Evolutionary conservation across 495 filamentous ascomycete genomes (phyloP).

Genomic region (Hypoxylon perforatum): DNA sequence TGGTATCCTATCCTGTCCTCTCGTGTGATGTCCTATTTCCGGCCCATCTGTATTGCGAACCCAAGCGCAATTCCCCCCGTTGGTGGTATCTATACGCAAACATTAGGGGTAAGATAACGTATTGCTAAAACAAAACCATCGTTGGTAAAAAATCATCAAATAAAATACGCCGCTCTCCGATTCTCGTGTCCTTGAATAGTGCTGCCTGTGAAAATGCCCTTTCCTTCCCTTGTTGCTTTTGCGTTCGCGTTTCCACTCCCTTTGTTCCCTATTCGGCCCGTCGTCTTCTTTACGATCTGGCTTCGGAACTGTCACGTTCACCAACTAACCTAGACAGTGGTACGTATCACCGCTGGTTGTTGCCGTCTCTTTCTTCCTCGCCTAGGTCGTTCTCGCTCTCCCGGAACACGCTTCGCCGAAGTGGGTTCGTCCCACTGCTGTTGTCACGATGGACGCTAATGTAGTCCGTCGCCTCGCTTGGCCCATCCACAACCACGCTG

Average conservation of each 20-base stretch:
- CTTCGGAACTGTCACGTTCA: conserved; percentile 1
- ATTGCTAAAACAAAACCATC: background rate
- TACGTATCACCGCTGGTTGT: background rate
- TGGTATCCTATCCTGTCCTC: no score
- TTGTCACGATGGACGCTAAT: conserved; percentile 25
- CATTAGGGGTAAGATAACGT: background rate
- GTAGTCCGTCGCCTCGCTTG: conserved; percentile 39
- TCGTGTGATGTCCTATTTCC: background rate
- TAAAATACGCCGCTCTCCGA: background rate
- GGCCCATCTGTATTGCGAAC: background rate
- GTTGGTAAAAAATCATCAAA: background rate
- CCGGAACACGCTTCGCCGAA: conserved; percentile 51
- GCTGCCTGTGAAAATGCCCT: background rate
- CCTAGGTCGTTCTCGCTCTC: conserved; percentile 51
- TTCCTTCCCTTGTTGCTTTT: background rate
- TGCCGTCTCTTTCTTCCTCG: conserved; percentile 6
- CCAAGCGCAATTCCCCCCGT: conserved; percentile 1
- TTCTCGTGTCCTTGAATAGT: background rate
- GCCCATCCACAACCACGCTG: conserved; percentile 25
- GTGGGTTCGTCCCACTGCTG: conserved; percentile 25
- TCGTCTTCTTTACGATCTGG: background rate
- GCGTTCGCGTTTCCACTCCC: background rate
- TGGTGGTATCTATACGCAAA: conserved; percentile 20
- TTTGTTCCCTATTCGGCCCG: no score
- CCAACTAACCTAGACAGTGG: no score